These are phyloP conservation scores for Penicillium griseofulvum DNA, from an alignment of 2,329 filamentous ascomycete species.

Conservation along the genomic window DNA sequence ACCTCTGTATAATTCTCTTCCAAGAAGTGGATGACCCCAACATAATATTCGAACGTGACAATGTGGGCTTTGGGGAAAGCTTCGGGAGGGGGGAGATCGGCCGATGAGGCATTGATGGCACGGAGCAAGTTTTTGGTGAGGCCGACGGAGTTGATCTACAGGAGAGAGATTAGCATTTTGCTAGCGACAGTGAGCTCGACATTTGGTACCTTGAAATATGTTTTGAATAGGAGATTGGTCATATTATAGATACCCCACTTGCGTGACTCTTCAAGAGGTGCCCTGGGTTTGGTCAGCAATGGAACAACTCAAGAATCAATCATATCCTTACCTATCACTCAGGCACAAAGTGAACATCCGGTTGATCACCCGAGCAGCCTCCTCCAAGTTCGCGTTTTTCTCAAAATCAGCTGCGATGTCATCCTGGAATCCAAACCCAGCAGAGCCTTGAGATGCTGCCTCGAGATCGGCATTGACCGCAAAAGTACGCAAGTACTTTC, in stretches of 20 bases:
- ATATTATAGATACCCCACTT: conserved; percentile 98
- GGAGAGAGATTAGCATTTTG: conserved; percentile 4
- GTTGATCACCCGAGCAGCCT: conserved; percentile 87
- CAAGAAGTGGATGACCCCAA: conserved; percentile 87
- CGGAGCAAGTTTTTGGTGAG: conserved; percentile 86
- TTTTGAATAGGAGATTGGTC: conserved; percentile 95
- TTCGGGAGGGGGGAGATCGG: conserved; percentile 77
- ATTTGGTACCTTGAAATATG: conserved; percentile 73
- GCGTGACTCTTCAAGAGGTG: conserved; percentile 79
- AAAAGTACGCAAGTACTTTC: conserved; percentile 81
- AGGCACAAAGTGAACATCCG: conserved; percentile 88
- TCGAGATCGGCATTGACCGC: conserved; percentile 87
- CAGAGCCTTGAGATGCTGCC: conserved; percentile 48
- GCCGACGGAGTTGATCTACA: conserved; percentile 76
- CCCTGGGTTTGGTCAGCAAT: conserved; percentile 50
- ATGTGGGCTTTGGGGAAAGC: conserved; percentile 85
- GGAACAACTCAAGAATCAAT: neutral
- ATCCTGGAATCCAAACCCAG: conserved; percentile 64
- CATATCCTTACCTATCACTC: conserved; percentile 69
- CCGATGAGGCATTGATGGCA: conserved; percentile 71
- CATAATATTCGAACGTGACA: conserved; percentile 95
- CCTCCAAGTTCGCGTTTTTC: conserved; percentile 82
- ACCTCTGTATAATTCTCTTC: conserved; percentile 89
- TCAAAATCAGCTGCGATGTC: conserved; percentile 75
- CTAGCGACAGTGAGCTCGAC: neutral